phyloP scores from a whole-genome alignment of 139 green algal species.

The Chlamydomonas asymmetrica region DNA sequence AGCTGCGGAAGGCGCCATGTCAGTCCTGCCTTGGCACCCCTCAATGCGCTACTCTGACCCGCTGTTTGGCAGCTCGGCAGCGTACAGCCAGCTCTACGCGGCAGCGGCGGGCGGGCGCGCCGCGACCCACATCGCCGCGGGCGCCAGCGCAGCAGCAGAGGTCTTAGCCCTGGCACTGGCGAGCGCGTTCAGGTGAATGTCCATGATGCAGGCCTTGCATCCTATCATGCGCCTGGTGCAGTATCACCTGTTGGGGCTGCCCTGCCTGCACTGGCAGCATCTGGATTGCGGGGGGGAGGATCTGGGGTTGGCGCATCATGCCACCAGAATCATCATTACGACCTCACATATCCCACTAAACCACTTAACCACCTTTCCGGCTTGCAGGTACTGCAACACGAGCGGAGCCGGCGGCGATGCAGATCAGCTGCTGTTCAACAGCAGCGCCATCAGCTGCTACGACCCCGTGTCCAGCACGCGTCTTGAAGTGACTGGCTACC shows the following conservation, averaged over 20 bases:
- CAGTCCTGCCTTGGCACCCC: conserved; percentile 6
- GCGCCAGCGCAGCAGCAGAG: not conserved
- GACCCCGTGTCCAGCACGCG: not conserved
- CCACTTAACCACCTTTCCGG: too few species aligned
- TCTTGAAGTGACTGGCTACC: conserved; percentile 3
- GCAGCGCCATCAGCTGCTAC: not conserved
- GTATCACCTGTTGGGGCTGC: not conserved
- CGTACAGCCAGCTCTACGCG: not conserved
- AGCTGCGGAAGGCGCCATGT: not conserved
- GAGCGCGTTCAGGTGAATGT: not conserved
- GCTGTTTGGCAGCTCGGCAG: not conserved
- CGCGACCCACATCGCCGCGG: not conserved
- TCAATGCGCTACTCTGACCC: not conserved
- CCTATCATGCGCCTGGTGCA: too few species aligned
- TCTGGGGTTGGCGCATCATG: too few species aligned
- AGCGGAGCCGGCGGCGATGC: too few species aligned
- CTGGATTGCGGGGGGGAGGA: too few species aligned
- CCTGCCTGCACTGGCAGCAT: too few species aligned
- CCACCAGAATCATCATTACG: too few species aligned
- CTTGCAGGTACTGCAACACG: too few species aligned
- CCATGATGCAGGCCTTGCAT: too few species aligned
- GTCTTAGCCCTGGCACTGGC: not conserved
- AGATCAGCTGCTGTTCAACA: conserved; percentile 4
- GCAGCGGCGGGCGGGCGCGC: not conserved
- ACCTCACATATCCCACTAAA: too few species aligned